phyloP scores from a whole-genome alignment of 2,329 filamentous ascomycete species.

The Fusarium setosum region DNA sequence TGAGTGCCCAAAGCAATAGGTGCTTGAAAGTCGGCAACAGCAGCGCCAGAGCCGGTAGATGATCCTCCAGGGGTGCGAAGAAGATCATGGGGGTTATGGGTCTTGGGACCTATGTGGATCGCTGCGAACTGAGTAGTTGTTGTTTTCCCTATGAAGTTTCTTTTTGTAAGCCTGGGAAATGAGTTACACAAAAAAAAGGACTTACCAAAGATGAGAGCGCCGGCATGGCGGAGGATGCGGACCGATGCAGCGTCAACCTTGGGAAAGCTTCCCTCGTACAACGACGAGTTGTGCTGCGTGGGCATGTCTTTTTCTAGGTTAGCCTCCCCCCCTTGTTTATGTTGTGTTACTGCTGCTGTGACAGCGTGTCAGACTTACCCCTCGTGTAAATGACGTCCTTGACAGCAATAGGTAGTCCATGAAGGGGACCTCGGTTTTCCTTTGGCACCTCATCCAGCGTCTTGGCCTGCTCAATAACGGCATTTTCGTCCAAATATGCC shows the following conservation, averaged over 20 bases:
- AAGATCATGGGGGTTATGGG: slow-evolving; percentile 73
- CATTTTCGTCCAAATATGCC: slow-evolving; percentile 57
- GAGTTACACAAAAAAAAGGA: neutral
- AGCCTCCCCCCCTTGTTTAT: too few species aligned
- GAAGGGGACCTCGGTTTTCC: slow-evolving; percentile 63
- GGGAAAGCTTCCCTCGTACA: slow-evolving; percentile 60
- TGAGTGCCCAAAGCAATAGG: slow-evolving; percentile 73
- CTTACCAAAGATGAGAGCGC: slow-evolving; percentile 64
- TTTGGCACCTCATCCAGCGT: slow-evolving; percentile 61
- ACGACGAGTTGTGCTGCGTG: slow-evolving; percentile 65
- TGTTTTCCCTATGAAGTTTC: slow-evolving; percentile 38
- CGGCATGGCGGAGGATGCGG: slow-evolving; percentile 62
- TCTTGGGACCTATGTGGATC: slow-evolving; percentile 62
- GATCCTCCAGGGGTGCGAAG: slow-evolving; percentile 75
- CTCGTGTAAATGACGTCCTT: slow-evolving; percentile 72
- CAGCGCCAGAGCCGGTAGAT: slow-evolving; percentile 74
- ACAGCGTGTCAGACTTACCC: too few species aligned
- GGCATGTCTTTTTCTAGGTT: slow-evolving; percentile 61
- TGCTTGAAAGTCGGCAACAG: slow-evolving; percentile 73
- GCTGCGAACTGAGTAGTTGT: slow-evolving; percentile 74
- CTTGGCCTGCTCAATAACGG: slow-evolving; percentile 61
- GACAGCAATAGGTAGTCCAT: slow-evolving; percentile 67
- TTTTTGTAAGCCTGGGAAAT: neutral
- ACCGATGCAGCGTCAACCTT: slow-evolving; percentile 65
- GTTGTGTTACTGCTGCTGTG: too few species aligned